phyloP scores from a whole-genome alignment of 1,284 basidiomycete genomes.

The Ustilago hordei region DNA sequence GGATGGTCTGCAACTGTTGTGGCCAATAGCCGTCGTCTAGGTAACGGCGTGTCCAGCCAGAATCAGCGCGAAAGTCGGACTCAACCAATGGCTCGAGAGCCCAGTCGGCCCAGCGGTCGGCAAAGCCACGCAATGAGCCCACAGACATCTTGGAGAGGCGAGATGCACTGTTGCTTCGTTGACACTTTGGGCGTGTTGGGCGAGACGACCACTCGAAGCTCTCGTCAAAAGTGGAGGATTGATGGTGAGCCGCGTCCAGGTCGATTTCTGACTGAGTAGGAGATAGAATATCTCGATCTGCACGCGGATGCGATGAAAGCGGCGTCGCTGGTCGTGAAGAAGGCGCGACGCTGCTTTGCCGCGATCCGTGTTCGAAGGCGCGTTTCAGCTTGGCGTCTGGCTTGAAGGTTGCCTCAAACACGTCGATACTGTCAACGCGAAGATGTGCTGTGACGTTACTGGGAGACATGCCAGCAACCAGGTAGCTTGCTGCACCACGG shows the following conservation, averaged over 20 bases:
- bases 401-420: slow-evolving; percentile 54
- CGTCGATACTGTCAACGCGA: slow-evolving; percentile 47
- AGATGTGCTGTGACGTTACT: slow-evolving; percentile 39
- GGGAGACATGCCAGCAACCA: slow-evolving; percentile 56
- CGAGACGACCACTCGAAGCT: slow-evolving; percentile 31
- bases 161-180: slow-evolving; percentile 42
- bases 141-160: slow-evolving; percentile 34
- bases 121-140: slow-evolving; percentile 43
- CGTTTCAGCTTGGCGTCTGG: background rate
- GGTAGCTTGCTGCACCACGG: slow-evolving; percentile 47
- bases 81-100: slow-evolving; percentile 54
- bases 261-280: slow-evolving; percentile 32
- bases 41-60: slow-evolving; percentile 47
- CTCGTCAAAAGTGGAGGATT: slow-evolving; percentile 13
- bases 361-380: background rate
- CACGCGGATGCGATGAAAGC: background rate
- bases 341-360: slow-evolving; percentile 4
- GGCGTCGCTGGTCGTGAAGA: slow-evolving; percentile 16
- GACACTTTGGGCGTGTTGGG: slow-evolving; percentile 16
- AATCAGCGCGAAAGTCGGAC: slow-evolving; percentile 54
- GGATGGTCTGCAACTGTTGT: slow-evolving; percentile 23
- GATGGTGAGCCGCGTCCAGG: slow-evolving; percentile 2
- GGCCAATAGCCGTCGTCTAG: slow-evolving; percentile 14
- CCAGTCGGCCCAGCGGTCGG: slow-evolving; percentile 63
- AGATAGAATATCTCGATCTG: slow-evolving; percentile 13